A percentile compares a stretch with the other conserved stretches of the same genome.
phyloP scores from a whole-genome alignment of 2,329 filamentous ascomycete species.

The Penicillium verrucosum region DNA sequence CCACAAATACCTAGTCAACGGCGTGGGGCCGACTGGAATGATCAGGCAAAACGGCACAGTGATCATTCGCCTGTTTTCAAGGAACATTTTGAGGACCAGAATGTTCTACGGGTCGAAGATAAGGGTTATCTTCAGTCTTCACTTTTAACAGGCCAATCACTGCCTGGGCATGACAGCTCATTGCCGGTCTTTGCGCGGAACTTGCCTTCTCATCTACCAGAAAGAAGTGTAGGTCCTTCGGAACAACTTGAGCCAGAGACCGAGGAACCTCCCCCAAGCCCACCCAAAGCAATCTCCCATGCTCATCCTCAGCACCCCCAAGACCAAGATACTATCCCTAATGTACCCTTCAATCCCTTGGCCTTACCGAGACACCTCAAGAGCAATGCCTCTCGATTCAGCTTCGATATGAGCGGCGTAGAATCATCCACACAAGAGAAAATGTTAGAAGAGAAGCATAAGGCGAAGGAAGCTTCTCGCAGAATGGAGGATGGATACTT shows the following conservation, averaged over 20 bases:
- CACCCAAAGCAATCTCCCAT: slow-evolving; percentile 5
- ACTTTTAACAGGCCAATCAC: slow-evolving; percentile 31
- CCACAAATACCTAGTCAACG: slow-evolving; percentile 13
- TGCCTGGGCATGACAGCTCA: slow-evolving; percentile 29
- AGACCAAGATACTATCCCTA: slow-evolving; percentile 33
- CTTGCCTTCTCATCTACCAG: slow-evolving; percentile 37
- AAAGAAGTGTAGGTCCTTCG: slow-evolving; percentile 14
- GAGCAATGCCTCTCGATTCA: slow-evolving; percentile 62
- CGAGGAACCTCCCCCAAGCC: slow-evolving; percentile 5
- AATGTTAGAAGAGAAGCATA: slow-evolving; percentile 61
- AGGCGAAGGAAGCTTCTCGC: slow-evolving; percentile 50
- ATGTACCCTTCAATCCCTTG: slow-evolving; percentile 28
- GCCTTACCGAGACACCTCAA: slow-evolving; percentile 47
- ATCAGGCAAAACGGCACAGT: slow-evolving; percentile 33
- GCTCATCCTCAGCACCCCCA: slow-evolving; percentile 17
- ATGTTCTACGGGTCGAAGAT: slow-evolving; percentile 39
- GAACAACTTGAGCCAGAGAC: slow-evolving; percentile 8
- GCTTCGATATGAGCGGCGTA: slow-evolving; percentile 59
- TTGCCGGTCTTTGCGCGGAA: slow-evolving; percentile 46
- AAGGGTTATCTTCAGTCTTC: slow-evolving; percentile 45
- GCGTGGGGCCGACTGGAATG: slow-evolving; percentile 15
- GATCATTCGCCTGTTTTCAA: slow-evolving; percentile 58
- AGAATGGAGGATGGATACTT: slow-evolving; percentile 33
- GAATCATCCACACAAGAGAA: slow-evolving; percentile 60
- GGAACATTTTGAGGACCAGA: slow-evolving; percentile 56